These are phyloP conservation scores for Fusarium nygamai DNA, from an alignment of 2,329 filamentous ascomycete species.

Conservation along the genomic window DNA sequence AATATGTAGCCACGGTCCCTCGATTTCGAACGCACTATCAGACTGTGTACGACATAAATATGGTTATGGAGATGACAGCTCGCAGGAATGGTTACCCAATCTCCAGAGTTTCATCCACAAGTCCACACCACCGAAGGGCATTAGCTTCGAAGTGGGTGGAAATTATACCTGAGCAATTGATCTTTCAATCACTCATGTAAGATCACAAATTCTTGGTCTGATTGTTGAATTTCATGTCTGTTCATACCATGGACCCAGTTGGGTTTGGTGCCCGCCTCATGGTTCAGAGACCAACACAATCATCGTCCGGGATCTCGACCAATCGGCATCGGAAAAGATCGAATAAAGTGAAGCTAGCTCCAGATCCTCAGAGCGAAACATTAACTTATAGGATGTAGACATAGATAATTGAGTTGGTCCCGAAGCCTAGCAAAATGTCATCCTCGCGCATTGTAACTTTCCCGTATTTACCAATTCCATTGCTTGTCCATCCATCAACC, in stretches of 20 bases:
- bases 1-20: fast-evolving
- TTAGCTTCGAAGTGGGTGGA: not conserved
- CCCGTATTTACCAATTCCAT: too few relatives aligned
- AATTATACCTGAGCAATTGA: not conserved
- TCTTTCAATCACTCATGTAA: fast-evolving
- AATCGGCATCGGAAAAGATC: not conserved
- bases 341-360: fast-evolving
- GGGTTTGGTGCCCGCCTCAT: not conserved
- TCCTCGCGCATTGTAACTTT: too few relatives aligned
- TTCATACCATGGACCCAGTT: not conserved
- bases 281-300: not conserved
- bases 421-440: too few relatives aligned
- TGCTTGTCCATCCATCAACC: too few relatives aligned
- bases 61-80: not conserved
- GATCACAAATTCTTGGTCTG: not conserved
- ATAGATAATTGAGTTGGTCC: too few relatives aligned
- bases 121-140: not conserved
- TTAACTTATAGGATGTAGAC: too few relatives aligned
- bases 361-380: not conserved
- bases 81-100: not conserved
- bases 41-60: fast-evolving
- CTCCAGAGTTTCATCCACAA: not conserved
- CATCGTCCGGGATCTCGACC: not conserved
- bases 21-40: not conserved
- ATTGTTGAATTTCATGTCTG: fast-evolving